phyloP scores from a whole-genome alignment of 176 grass and related monocot genomes.

The Zizania latifolia region DNA sequence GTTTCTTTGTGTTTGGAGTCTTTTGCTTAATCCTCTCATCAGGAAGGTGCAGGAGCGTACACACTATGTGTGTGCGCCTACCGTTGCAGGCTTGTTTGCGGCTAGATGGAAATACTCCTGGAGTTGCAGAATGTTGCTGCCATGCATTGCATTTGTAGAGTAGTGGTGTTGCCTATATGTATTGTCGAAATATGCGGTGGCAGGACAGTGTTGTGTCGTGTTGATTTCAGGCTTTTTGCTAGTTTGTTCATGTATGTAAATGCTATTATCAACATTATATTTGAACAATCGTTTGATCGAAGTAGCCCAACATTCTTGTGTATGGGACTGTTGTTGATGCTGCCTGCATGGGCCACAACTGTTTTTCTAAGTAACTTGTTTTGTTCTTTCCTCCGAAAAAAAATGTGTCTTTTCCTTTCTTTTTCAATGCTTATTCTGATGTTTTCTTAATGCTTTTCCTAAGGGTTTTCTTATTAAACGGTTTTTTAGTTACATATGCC shows the following conservation, averaged over 20 bases:
- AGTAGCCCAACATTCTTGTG: neutral
- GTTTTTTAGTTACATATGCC: no score
- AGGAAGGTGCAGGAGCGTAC: conserved; percentile 26
- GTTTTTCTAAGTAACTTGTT: no score
- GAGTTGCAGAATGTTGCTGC: conserved; percentile 18
- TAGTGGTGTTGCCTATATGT: no score
- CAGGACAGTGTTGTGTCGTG: neutral
- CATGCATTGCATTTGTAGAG: neutral
- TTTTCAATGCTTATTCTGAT: no score
- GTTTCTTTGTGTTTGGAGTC: conserved; percentile 2
- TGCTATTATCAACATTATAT: neutral
- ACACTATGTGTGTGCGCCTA: neutral
- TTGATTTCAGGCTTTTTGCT: neutral
- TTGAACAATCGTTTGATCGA: neutral
- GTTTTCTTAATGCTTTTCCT: no score
- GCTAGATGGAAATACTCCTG: neutral
- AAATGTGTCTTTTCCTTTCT: no score
- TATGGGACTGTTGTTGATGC: neutral
- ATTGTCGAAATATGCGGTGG: neutral
- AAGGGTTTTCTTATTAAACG: no score
- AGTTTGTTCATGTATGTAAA: neutral
- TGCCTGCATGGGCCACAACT: no score
- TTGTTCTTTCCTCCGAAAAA: no score
- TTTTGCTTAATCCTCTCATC: conserved; percentile 12
- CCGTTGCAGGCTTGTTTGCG: neutral